Evolutionary conservation across 192 early-diverging fungal genomes (phyloP).

Genomic region (Lobosporangium transversale): DNA sequence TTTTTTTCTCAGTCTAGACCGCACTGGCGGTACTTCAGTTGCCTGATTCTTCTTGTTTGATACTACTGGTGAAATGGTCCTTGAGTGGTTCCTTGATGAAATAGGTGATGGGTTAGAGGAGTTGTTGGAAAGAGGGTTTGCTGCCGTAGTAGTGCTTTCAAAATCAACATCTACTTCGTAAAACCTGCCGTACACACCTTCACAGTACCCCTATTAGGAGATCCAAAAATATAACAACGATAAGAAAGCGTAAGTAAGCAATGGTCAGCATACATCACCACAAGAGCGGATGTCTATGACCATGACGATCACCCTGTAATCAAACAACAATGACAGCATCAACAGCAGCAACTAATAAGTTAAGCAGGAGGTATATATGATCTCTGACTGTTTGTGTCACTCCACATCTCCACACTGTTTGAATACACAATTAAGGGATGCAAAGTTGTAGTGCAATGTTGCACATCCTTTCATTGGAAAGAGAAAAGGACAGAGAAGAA

Average conservation of each 20-base stretch:
- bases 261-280: not conserved
- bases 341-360: not conserved
- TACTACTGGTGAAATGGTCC: slow-evolving; percentile 2
- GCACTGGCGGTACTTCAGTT: too few relatives aligned
- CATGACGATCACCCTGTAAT: not conserved
- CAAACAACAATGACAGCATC: too few relatives aligned
- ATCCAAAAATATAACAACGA: not conserved
- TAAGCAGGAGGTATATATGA: not conserved
- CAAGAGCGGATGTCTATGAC: slow-evolving; percentile 2
- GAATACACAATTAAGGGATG: too few relatives aligned
- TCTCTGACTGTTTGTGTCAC: not conserved
- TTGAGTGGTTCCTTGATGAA: slow-evolving; percentile 16
- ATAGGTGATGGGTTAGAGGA: not conserved
- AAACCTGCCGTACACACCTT: slow-evolving; percentile 64
- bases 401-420: not conserved
- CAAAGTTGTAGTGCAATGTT: not conserved
- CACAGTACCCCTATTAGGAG: slow-evolving; percentile 61
- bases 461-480: not conserved
- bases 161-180: slow-evolving; percentile 62
- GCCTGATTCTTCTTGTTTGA: slow-evolving; percentile 4
- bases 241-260: not conserved
- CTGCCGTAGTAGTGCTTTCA: not conserved
- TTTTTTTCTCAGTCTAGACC: too few relatives aligned
- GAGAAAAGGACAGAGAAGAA: not conserved
- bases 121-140: not conserved